Evolutionary conservation across 345 rosid genomes (phyloP).

Genomic region (Passiflora organensis): DNA sequence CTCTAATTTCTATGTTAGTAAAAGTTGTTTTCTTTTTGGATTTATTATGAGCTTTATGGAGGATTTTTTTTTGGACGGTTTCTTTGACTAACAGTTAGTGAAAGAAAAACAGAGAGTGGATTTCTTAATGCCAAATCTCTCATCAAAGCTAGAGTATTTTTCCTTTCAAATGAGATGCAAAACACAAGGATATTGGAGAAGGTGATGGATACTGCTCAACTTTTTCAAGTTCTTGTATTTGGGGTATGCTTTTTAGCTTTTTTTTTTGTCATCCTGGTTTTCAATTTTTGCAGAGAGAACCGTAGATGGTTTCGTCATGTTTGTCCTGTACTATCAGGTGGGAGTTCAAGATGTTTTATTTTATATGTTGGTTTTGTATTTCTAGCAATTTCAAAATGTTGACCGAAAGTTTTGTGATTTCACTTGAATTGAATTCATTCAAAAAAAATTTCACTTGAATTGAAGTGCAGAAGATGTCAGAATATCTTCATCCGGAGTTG

Average conservation of each 20-base stretch:
- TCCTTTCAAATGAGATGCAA: slow-evolving; percentile 20
- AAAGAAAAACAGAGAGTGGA: slow-evolving; percentile 20
- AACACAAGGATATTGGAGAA: slow-evolving; percentile 5
- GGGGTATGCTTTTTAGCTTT: not conserved
- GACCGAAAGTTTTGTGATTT: not conserved
- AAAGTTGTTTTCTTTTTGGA: too few relatives aligned
- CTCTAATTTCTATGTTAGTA: too few relatives aligned
- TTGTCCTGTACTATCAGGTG: slow-evolving; percentile 53
- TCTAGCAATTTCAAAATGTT: slow-evolving; percentile 1
- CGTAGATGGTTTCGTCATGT: slow-evolving; percentile 20
- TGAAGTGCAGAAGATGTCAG: slow-evolving; percentile 43
- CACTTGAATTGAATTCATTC: slow-evolving; percentile 31
- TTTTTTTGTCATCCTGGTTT: not conserved
- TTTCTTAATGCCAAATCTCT: slow-evolving; percentile 14
- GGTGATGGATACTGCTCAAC: slow-evolving; percentile 14
- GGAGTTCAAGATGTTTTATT: slow-evolving; percentile 8
- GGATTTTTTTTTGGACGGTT: too few relatives aligned
- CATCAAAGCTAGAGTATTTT: slow-evolving; percentile 27
- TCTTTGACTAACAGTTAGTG: slow-evolving; percentile 31
- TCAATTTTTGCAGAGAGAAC: slow-evolving; percentile 32
- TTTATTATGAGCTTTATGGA: too few relatives aligned
- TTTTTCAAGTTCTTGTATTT: not conserved
- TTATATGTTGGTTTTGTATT: slow-evolving; percentile 2
- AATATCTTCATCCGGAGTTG: slow-evolving; percentile 41
- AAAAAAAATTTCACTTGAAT: slow-evolving; percentile 6